Base-by-base conservation (phyloP, 2,329 filamentous ascomycete genomes). In the Bipolaris zeicola region DNA sequence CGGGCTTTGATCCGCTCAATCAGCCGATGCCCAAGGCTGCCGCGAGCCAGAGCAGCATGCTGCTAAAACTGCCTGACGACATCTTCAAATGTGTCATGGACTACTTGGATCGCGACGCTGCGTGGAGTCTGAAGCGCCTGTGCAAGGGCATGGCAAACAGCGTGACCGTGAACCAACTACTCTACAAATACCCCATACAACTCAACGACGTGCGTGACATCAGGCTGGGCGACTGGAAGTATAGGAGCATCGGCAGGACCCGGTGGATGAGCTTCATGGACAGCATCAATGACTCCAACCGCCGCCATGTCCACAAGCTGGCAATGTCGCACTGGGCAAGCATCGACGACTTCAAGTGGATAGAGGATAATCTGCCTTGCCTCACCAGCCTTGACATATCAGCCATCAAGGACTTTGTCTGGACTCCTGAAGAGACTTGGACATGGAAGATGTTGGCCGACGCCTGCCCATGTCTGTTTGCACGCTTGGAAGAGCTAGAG, bases 321-420 rank as follows among this genome's bases (percentile, higher is more conserved):
- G 72, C 74, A 39, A 55, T 77, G 58, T 72, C 68, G 8, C 74
- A 76, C 49, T 77, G 69, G 69, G 64, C 64, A 41, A 71, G 70
- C 52, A 67, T 75, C 31, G 69, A 64, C 34, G 74, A 77, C 58
- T 75, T 76, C 48, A 50, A 64, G 41, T 76, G 74, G 74, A 69
- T 76, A 44, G 59, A 74, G n/a, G 58, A 66, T n/a, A 73, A 73
- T 43, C 63, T 77, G n/a, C 73, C 74, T 2, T 62, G 63, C 2
- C 62, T 77, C 11, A 65, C 55, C 0, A 65, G 64, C 41, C 63
- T 77, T 10, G 74, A 77, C 52, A 58, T 77, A 13, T 69, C 71
- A 2, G 66, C 72, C 34, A 71, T 76, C 54, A 76, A 74, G 50
- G 74, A 77, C 57, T 72, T 77, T 55, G 67, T 74, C 10, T 75